Evolutionary conservation across 345 rosid species (phyloP).

Genomic region (Erucastrum elatum): DNA sequence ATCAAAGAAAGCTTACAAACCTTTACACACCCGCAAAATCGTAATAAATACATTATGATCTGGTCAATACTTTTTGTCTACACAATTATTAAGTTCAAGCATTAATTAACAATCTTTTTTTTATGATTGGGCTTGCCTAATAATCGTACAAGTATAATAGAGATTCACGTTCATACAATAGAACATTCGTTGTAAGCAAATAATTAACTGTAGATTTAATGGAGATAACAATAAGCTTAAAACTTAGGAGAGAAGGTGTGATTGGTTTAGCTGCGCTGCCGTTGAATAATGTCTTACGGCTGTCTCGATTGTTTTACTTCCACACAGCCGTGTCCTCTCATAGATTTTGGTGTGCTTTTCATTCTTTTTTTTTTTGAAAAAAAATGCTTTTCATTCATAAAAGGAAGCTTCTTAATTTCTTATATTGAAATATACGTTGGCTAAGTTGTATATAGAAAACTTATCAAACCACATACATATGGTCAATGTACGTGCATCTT

Average conservation of each 20-base stretch:
- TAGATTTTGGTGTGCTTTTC: neutral
- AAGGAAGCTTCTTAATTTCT: too few relatives aligned
- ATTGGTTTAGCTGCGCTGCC: constrained; percentile 27
- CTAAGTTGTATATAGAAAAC: too few relatives aligned
- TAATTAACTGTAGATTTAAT: constrained; percentile 10
- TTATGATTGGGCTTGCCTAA: constrained; percentile 5
- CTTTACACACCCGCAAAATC: neutral
- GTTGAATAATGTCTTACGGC: constrained; percentile 29
- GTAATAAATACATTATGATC: neutral
- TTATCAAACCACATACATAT: too few relatives aligned
- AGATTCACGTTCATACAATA: neutral
- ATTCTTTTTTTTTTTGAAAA: too few relatives aligned
- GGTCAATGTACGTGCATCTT: too few relatives aligned
- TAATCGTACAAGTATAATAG: constrained; percentile 13
- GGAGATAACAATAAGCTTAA: neutral
- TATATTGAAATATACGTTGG: too few relatives aligned
- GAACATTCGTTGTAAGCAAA: constrained; percentile 34
- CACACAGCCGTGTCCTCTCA: constrained; percentile 26
- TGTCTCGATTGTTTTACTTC: neutral
- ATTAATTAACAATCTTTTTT: neutral
- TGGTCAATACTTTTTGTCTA: neutral
- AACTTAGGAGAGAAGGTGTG: neutral
- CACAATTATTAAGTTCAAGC: constrained; percentile 10
- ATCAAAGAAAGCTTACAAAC: neutral
- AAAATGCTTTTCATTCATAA: neutral